A percentile compares a stretch with the other conserved stretches of the same genome.
Evolutionary conservation across 2,329 filamentous ascomycete genomes (phyloP).

Genomic region (Paraconiothyrium brasiliense): DNA sequence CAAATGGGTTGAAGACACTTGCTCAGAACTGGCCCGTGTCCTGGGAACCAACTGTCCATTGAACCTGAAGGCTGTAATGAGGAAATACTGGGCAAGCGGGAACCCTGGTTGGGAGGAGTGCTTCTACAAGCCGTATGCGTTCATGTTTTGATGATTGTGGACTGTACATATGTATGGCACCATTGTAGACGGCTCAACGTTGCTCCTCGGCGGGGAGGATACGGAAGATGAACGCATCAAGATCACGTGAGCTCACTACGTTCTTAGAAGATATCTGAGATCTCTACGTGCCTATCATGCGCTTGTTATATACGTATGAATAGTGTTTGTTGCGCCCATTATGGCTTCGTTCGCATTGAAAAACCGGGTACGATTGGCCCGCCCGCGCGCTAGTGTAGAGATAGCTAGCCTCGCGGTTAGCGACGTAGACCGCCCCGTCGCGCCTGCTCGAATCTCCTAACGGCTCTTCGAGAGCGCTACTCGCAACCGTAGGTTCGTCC

Average conservation of each 20-base stretch:
- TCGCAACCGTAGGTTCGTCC: not conserved
- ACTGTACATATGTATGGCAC: not conserved
- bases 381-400: too few relatives aligned
- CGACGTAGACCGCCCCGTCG: not conserved
- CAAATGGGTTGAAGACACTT: slow-evolving; percentile 31
- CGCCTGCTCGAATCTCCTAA: not conserved
- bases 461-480: not conserved
- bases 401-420: not conserved
- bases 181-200: too few relatives aligned
- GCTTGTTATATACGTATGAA: too few relatives aligned
- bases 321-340: too few relatives aligned
- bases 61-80: slow-evolving; percentile 32
- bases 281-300: too few relatives aligned
- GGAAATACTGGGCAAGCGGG: slow-evolving; percentile 35
- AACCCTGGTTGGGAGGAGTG: slow-evolving; percentile 41
- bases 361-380: not conserved
- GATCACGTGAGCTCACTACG: too few relatives aligned
- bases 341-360: too few relatives aligned
- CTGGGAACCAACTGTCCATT: slow-evolving; percentile 35
- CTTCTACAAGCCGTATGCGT: slow-evolving; percentile 37
- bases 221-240: too few relatives aligned
- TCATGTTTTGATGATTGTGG: slow-evolving; percentile 28
- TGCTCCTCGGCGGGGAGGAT: not conserved
- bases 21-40: slow-evolving; percentile 27
- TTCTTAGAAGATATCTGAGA: too few relatives aligned